Base-by-base conservation (phyloP, 495 filamentous ascomycete species). In the Letharia lupina region DNA sequence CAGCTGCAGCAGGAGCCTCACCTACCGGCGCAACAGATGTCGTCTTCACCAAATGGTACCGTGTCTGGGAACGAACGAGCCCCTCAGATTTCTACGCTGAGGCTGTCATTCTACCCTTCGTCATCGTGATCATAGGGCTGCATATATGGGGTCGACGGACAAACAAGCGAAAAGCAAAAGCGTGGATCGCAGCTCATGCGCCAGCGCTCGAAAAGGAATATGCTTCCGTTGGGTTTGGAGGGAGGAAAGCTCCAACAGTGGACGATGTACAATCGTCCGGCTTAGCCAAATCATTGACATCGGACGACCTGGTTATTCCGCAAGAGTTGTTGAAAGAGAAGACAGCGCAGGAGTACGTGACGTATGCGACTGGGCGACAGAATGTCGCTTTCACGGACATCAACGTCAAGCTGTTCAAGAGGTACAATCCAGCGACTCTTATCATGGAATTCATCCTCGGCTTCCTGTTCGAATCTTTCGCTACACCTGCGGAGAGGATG, bases 31-130 rank as follows among this genome's bases (percentile, higher is more conserved):
- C 69, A 12, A 72, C 72, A 13, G 70, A 65, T 63, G 79, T 78
- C 37, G 85, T 90, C 16, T 96, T 89, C 75, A 96, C 94, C 54
- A 91, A 90, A 79, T 98, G 94, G 94, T 98, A 98, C 78, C 90
- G 91, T 45, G 80, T 98, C 40, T 94, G 93, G 84, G 93, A 98
- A 83, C 90, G 94, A 69, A 82, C 89, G 69, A 84, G 83, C 15
- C 79, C 87, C 60, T 78, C 77, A 68, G 94, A 98, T 72, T 98
- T 98, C 82, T 83, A 87, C 76, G 82, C 87, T 72, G 94, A 98
- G 79, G 87, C 90, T 56, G 78, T 93, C 75, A 89, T 98, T 71
- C 78, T 94, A 60, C 82, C 84, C 16, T 81, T 90, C 69, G 83
- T 97, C 68, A 70, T 87, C 35, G 64, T 94, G 44, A 81, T 97